Conservation (phyloP, 2,329 filamentous ascomycete genomes). For the Xylaria sp. region DNA sequence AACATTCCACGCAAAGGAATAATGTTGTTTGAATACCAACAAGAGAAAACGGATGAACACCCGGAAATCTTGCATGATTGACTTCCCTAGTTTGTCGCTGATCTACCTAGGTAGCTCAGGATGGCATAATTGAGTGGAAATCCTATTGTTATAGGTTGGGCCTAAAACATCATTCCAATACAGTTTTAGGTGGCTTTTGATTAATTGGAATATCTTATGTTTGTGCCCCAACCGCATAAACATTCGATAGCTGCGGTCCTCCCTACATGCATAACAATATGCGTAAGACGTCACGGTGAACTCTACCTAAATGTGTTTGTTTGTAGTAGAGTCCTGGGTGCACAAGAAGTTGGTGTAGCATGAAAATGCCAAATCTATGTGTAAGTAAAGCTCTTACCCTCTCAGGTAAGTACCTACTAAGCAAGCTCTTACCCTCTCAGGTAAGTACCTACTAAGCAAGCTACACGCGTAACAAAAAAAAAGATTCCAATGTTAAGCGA, state of each 20-base stretch:
- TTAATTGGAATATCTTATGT: neutral
- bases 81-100: neutral
- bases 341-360: neutral
- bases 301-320: neutral
- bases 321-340: neutral
- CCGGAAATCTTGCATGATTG: slow-evolving; percentile 1
- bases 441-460: no score
- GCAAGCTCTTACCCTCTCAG: neutral
- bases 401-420: no score
- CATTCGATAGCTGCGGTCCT: neutral
- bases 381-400: neutral
- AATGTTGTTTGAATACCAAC: neutral
- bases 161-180: neutral
- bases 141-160: neutral
- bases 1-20: neutral
- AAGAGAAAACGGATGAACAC: neutral
- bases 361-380: neutral
- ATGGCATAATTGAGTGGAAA: slow-evolving; percentile 9
- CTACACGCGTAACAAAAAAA: neutral
- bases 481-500: neutral
- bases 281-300: neutral
- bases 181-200: neutral
- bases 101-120: no score
- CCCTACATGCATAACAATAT: neutral
- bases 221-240: neutral